Conservation (phyloP, 2,329 filamentous ascomycete genomes). For the Fusarium heterosporum region DNA sequence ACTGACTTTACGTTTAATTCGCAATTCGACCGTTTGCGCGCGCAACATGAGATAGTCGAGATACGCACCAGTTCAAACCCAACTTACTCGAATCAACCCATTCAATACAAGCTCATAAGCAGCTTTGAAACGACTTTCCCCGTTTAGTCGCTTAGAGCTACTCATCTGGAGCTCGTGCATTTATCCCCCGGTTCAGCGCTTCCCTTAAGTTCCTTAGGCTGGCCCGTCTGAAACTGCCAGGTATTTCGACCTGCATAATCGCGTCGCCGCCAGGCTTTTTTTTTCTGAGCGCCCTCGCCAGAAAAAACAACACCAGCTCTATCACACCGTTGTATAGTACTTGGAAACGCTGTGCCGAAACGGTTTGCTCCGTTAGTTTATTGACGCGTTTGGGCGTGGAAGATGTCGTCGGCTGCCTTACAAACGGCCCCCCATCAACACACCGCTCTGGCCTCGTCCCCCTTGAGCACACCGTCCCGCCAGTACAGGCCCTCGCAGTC, state of each 20-base stretch:
- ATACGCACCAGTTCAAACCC: conserved; percentile 25
- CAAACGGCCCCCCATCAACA: conserved; percentile 70
- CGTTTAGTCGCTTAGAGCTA: conserved; percentile 30
- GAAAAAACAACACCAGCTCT: conserved; percentile 23
- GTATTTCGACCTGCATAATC: conserved; percentile 48
- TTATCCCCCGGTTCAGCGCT: conserved; percentile 39
- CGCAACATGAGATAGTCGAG: conserved; percentile 60
- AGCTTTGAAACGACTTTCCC: conserved; percentile 37
- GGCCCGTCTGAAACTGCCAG: conserved; percentile 46
- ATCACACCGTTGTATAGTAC: conserved; percentile 23
- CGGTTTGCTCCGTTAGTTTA: conserved; percentile 28
- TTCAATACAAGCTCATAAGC: conserved; percentile 44
- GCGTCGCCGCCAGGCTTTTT: conserved; percentile 41
- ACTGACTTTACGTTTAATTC: conserved; percentile 39
- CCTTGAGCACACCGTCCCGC: conserved; percentile 62
- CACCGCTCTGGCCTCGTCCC: conserved; percentile 61
- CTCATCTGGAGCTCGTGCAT: conserved; percentile 38
- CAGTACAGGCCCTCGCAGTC: conserved; percentile 65
- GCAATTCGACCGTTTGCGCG: conserved; percentile 46
- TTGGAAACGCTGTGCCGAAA: conserved; percentile 13
- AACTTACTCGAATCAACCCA: conserved; percentile 37
- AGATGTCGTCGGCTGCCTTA: conserved; percentile 68
- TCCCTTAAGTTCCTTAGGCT: conserved; percentile 19
- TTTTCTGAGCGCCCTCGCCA: conserved; percentile 35
- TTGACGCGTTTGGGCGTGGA: conserved; percentile 47